Evolutionary conservation across 371 early-diverging fungal species (phyloP), one percentile per base, ranked within the genome.

Genomic region (Actinomortierella wolfii): DNA sequence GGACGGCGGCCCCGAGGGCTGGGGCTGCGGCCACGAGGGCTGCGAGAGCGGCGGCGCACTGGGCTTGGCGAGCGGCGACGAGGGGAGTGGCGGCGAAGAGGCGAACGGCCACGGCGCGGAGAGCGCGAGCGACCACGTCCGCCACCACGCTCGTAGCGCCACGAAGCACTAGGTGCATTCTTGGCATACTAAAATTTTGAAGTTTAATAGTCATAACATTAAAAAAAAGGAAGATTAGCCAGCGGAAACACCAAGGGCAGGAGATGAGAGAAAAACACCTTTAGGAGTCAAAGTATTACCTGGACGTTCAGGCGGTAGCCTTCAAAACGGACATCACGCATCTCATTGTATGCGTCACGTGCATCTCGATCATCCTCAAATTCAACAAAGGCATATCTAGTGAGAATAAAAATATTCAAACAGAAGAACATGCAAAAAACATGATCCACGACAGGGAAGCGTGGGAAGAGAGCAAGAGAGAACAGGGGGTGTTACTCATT

Each of bases 281-380:
- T n/a, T n/a, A n/a, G n/a, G n/a, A n/a, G n/a, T n/a, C n/a, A n/a
- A n/a, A n/a, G n/a, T n/a, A n/a, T 59, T 79, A 89, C 91, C 84
- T 95, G 92, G 53, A 96, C 83, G 50, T 83, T 83, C 50, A 96
- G 71, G 17, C 85, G 77, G 74, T 83, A 77, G n/a, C 95, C 94
- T 49, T 92, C 93, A 39, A 96, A 78, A 34, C 85, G 81, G 67
- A 85, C 66, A 46, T 92, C 92, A 69, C 92, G 93, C 95, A 96
- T 90, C 54, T 93, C 95, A 65, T 92, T 77, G 67, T 84, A 92
- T 23, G 96, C 96, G 73, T 93, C 94, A 25, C 88, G 90, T 17
- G 95, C 95, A 78, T 95, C 96, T 51, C 92, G 80, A 50, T 82
- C 79, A 68, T 93, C 93, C 70, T 93, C 93, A 78, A 86, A 96